phyloP scores from a whole-genome alignment of 345 rosid genomes.

The Aquilaria sinensis region DNA sequence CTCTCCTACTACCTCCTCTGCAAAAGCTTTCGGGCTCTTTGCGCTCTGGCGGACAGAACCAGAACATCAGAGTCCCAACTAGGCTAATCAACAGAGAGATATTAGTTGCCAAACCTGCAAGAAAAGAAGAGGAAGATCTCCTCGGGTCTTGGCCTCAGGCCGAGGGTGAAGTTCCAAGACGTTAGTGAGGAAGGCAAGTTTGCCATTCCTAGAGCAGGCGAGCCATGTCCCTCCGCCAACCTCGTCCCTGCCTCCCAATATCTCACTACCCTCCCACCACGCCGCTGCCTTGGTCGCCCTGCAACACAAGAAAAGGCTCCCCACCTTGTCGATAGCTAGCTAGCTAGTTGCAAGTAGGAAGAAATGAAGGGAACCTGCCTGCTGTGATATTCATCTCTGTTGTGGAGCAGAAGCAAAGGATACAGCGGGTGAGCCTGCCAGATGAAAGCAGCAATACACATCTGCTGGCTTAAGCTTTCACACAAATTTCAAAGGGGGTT shows the following conservation, averaged over 20 bases:
- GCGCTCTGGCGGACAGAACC: conserved; percentile 26
- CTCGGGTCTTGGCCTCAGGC: conserved; percentile 50
- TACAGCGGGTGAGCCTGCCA: conserved; percentile 63
- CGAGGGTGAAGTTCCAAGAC: conserved; percentile 54
- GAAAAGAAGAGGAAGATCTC: conserved; percentile 64
- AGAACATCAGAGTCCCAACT: no score
- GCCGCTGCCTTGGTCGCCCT: conserved; percentile 55
- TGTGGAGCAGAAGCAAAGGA: conserved; percentile 53
- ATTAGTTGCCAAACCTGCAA: conserved; percentile 30
- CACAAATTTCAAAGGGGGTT: no score
- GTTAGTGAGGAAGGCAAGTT: conserved; percentile 57
- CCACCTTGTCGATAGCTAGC: not conserved
- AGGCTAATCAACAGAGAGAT: no score
- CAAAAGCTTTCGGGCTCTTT: conserved; percentile 50
- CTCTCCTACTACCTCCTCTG: conserved; percentile 36
- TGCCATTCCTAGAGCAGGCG: conserved; percentile 54
- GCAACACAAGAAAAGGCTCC: not conserved
- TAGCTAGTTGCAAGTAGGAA: not conserved
- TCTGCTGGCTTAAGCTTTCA: not conserved
- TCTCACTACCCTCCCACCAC: conserved; percentile 45
- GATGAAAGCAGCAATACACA: conserved; percentile 59
- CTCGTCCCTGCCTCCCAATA: conserved; percentile 55
- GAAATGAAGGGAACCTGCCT: conserved; percentile 27
- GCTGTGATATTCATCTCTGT: conserved; percentile 64
- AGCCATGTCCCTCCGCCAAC: conserved; percentile 70